Conservation (phyloP, 2,329 filamentous ascomycete genomes). For the Arachnopeziza araneosa region DNA sequence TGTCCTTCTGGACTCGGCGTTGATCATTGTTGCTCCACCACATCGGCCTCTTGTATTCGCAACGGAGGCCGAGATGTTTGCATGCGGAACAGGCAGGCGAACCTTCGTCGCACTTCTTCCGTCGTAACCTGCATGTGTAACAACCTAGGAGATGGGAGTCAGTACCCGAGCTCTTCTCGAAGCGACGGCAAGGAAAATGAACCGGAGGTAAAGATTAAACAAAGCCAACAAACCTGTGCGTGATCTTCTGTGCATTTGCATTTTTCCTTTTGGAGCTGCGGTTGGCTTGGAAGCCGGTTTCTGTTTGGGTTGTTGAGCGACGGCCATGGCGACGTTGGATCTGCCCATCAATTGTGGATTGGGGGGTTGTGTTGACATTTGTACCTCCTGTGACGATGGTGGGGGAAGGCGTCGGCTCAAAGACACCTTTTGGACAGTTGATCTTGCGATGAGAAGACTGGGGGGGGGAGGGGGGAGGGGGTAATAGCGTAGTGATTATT, state of each 20-base stretch:
- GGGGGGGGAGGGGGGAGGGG: too few species aligned
- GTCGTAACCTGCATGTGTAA: conserved; percentile 62
- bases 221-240: conserved; percentile 70
- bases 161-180: conserved; percentile 56
- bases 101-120: conserved; percentile 66
- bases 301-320: conserved; percentile 54
- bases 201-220: conserved; percentile 14
- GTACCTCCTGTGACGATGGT: conserved; percentile 29
- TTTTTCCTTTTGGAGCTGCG: conserved; percentile 58
- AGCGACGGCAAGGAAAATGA: conserved; percentile 27
- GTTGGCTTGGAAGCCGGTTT: conserved; percentile 51
- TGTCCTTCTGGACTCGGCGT: conserved; percentile 80
- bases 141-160: conserved; percentile 42
- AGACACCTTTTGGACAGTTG: conserved; percentile 4
- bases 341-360: conserved; percentile 40
- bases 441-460: conserved; percentile 23
- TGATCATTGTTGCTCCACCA: conserved; percentile 97
- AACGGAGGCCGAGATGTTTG: conserved; percentile 69
- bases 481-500: conserved; percentile 26
- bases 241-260: conserved; percentile 90
- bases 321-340: conserved; percentile 46
- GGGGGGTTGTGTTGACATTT: conserved; percentile 64
- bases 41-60: conserved; percentile 92
- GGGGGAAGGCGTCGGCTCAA: conserved; percentile 17
- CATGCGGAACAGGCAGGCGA: conserved; percentile 58